A percentile compares a stretch with the other conserved stretches of the same genome.
Evolutionary conservation across 2,329 filamentous ascomycete genomes (phyloP).

Genomic region (Neonectria sp.): DNA sequence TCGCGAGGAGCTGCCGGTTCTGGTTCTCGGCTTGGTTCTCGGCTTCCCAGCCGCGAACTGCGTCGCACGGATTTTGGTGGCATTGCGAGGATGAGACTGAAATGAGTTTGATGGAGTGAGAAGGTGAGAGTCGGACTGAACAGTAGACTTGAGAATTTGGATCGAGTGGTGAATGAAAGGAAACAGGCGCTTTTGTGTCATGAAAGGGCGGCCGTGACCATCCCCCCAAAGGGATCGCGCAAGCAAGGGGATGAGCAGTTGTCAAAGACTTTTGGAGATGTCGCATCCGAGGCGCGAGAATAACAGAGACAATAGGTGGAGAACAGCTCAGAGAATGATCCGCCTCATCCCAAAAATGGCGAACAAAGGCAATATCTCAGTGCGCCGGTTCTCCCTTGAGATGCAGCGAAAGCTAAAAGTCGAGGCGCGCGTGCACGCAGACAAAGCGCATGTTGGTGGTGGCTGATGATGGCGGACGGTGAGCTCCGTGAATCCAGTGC

Average conservation of each 20-base stretch:
- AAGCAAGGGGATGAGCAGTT: conserved; percentile 13
- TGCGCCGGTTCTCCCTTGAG: conserved; percentile 35
- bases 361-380: conserved; percentile 29
- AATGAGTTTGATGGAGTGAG: not conserved
- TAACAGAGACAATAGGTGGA: conserved; percentile 22
- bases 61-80: conserved; percentile 43
- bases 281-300: conserved; percentile 23
- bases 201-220: conserved; percentile 30
- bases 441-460: conserved; percentile 49
- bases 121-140: conserved; percentile 9
- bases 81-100: conserved; percentile 34
- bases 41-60: conserved; percentile 36
- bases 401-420: conserved; percentile 37
- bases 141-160: not conserved
- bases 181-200: conserved; percentile 35
- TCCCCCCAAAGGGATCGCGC: conserved; percentile 19
- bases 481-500: conserved; percentile 9
- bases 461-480: conserved; percentile 20
- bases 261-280: conserved; percentile 31
- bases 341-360: conserved; percentile 17
- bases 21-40: conserved; percentile 27
- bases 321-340: conserved; percentile 18
- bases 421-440: conserved; percentile 36
- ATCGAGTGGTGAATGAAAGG: conserved; percentile 16
- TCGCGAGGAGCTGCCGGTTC: conserved; percentile 32